These are phyloP conservation scores for Cicer arietinum DNA, from an alignment of 306 rosid species.

Conservation along the genomic window DNA sequence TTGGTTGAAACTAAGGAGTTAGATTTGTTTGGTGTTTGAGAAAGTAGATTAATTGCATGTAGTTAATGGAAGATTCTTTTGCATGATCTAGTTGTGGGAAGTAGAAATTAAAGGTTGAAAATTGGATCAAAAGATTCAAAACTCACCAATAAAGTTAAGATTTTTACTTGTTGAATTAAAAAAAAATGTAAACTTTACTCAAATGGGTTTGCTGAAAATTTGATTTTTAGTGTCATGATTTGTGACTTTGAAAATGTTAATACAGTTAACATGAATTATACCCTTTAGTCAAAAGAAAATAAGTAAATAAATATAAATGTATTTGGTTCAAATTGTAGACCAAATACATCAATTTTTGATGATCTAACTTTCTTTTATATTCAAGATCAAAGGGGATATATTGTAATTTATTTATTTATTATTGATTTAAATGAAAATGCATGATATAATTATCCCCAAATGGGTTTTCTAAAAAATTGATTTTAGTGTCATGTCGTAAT, in stretches of 20 bases:
- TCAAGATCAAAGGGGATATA: too few relatives aligned
- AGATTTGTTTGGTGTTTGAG: constrained; percentile 25
- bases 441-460: background rate
- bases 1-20: constrained; percentile 1
- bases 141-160: constrained; percentile 13
- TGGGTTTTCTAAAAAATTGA: constrained; percentile 19
- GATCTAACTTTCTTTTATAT: too few relatives aligned
- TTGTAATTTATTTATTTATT: too few relatives aligned
- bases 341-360: too few relatives aligned
- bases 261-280: background rate
- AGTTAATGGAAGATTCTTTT: background rate
- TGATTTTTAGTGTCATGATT: background rate
- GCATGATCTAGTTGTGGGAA: constrained; percentile 20
- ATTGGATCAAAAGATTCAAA: constrained; percentile 19
- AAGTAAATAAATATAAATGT: too few relatives aligned
- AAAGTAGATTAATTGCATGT: constrained; percentile 2
- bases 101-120: constrained; percentile 24
- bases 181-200: constrained; percentile 5
- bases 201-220: constrained; percentile 33
- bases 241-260: background rate
- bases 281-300: too few relatives aligned
- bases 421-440: too few relatives aligned
- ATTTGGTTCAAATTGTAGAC: too few relatives aligned
- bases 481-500: background rate
- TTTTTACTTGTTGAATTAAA: background rate